Evolutionary conservation across 805 yeast genomes (phyloP), one percentile per base, ranked within the genome.

Genomic region (Lipomyces chichibuensis): DNA sequence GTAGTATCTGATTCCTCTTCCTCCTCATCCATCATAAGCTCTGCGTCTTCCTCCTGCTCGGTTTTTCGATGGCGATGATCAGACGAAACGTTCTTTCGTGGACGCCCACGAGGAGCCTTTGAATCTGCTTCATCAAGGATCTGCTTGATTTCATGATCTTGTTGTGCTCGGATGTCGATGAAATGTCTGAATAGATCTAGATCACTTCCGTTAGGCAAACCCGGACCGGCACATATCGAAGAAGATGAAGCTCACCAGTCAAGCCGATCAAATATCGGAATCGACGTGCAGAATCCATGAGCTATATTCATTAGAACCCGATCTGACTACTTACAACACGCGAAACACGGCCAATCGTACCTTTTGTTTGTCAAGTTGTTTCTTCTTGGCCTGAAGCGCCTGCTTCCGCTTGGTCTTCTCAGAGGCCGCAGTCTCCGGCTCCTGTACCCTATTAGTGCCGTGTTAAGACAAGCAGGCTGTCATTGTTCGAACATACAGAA

Each of bases 11-110:
- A 49, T 7, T 64, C 67, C 8, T 74, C 90, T 59, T 81, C 85
- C 69, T 85, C 91, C 77, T 92, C 97, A 65, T 90, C 97, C 65
- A 87, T 86, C 74, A 94, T 83, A 65, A 94, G 82, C 77, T 94
- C 98, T 2, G 92, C 96, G 77, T 94, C 98, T 78, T 94, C 99
- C 77, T 94, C 98, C 78, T 91, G 89, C 78, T 95, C 98, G 0
- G 97, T 87, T 75, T 93, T 95, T 71, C 98, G 84, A 63, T 90
- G 87, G 59, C 95, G 87, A 33, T 80, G 80, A 52, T 75, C 77
- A 32, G 65, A 72, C 60, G 71, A 57, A 23, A 64, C 70, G 66
- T 70, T 66, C 64, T 62, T 72, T 70, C 64, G 64, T 67, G 70
- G 62, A 60, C 59, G 56, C 6, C 66, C 66, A 64, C 75, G 60